Percentiles rank a stretch among this genome's conserved stretches.
phyloP scores from a whole-genome alignment of 257 asterid species.

The Solanum pennellii region DNA sequence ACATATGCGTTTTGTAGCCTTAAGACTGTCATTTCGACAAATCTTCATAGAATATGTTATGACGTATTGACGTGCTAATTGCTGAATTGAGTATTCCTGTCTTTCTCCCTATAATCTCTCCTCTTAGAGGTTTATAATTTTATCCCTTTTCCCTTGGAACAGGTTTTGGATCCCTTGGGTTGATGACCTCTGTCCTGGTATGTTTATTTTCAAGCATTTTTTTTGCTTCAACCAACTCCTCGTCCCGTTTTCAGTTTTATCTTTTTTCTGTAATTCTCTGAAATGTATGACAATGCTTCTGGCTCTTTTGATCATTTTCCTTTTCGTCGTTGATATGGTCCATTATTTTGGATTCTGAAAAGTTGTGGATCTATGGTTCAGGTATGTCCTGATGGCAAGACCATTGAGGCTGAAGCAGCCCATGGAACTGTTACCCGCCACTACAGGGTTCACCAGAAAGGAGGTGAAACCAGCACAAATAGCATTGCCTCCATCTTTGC shows the following conservation, averaged over 20 bases:
- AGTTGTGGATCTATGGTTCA: conserved; percentile 10
- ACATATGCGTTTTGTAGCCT: neutral
- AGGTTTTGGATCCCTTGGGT: conserved; percentile 99
- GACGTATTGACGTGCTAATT: neutral
- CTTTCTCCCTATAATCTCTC: neutral
- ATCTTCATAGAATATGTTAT: neutral
- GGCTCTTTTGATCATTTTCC: neutral
- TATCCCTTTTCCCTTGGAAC: conserved; percentile 2
- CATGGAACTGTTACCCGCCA: conserved; percentile 99
- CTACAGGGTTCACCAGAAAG: conserved; percentile 96
- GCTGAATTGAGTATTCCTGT: neutral
- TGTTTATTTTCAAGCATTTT: conserved; percentile 1
- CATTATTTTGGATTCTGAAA: neutral
- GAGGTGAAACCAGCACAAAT: conserved; percentile 99
- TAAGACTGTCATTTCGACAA: neutral
- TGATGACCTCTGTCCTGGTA: conserved; percentile 99
- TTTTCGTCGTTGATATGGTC: neutral
- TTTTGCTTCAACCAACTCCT: neutral
- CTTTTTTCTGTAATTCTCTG: neutral
- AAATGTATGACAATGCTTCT: neutral
- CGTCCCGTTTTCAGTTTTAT: neutral
- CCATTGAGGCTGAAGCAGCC: conserved; percentile 99
- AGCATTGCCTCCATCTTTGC: conserved; percentile 99
- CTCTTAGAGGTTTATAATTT: neutral
- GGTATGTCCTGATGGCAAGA: conserved; percentile 99